These are phyloP conservation scores for Aureobasidium sp. DNA, from an alignment of 2,329 filamentous ascomycete genomes.

Conservation along the genomic window DNA sequence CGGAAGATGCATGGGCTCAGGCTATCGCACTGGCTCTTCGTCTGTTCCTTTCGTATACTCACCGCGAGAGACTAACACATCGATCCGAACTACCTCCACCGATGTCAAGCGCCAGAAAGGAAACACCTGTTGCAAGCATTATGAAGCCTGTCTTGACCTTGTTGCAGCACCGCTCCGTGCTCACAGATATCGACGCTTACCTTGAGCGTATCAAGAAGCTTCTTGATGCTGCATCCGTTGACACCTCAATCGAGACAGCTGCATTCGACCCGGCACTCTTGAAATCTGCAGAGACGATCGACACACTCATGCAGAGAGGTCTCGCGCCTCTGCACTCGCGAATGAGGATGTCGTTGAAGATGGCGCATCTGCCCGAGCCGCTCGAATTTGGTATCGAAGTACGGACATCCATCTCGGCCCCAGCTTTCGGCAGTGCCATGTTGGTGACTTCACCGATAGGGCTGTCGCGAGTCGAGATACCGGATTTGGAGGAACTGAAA, in stretches of 20 bases:
- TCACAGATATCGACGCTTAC: slow-evolving; percentile 29
- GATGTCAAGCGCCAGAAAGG: slow-evolving; percentile 41
- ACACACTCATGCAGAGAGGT: slow-evolving; percentile 14
- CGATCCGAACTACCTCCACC: slow-evolving; percentile 58
- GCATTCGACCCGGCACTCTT: slow-evolving; percentile 10
- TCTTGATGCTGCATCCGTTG: slow-evolving; percentile 17
- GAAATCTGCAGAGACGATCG: slow-evolving; percentile 11
- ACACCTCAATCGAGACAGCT: slow-evolving; percentile 9
- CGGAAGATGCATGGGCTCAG: slow-evolving; percentile 49
- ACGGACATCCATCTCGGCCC: slow-evolving; percentile 2
- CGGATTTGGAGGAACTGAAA: slow-evolving; percentile 1
- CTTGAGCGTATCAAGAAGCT: slow-evolving; percentile 16
- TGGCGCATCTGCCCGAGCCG: not conserved
- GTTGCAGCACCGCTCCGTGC: slow-evolving; percentile 39
- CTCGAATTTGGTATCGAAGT: slow-evolving; percentile 9
- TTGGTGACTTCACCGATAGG: slow-evolving; percentile 3
- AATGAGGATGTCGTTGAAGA: not conserved
- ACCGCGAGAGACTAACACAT: slow-evolving; percentile 63
- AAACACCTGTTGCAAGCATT: slow-evolving; percentile 46
- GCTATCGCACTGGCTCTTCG: slow-evolving; percentile 59
- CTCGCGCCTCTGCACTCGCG: slow-evolving; percentile 7
- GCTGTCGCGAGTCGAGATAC: not conserved
- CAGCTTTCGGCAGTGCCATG: slow-evolving; percentile 8
- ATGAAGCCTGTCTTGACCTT: slow-evolving; percentile 50
- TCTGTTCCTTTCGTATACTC: slow-evolving; percentile 69